Evolutionary conservation across 805 yeast species (phyloP).

Genomic region (Pichia manshurica): DNA sequence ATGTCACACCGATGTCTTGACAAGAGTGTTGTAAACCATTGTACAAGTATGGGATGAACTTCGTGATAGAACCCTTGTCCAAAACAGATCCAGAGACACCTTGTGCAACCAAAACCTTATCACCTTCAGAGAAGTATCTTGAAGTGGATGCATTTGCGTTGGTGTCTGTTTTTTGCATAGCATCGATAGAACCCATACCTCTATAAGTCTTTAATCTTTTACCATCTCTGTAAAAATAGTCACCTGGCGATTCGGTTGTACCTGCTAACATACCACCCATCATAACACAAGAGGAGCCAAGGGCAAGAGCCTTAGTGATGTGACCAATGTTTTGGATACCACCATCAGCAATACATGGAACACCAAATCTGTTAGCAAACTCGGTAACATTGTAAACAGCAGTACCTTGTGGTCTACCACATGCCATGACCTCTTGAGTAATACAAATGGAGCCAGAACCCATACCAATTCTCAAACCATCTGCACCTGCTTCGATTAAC

Average conservation of each 20-base stretch:
- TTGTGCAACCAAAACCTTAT: conserved; percentile 94
- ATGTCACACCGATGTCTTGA: conserved; percentile 90
- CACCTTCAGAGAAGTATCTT: conserved; percentile 95
- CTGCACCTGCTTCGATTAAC: conserved; percentile 93
- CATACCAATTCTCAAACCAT: conserved; percentile 98
- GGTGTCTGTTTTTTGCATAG: conserved; percentile 87
- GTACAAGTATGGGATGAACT: conserved; percentile 89
- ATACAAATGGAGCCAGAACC: conserved; percentile 99
- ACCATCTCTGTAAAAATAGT: conserved; percentile 96
- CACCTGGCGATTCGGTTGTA: conserved; percentile 97
- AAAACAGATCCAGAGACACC: conserved; percentile 97
- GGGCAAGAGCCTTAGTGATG: conserved; percentile 91
- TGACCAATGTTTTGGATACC: conserved; percentile 99
- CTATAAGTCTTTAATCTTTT: conserved; percentile 95
- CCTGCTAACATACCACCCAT: conserved; percentile 99
- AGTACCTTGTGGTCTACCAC: conserved; percentile 99
- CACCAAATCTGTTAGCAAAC: conserved; percentile 92
- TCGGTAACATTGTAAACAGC: conserved; percentile 93
- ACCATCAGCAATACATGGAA: conserved; percentile 99
- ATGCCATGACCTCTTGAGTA: conserved; percentile 99
- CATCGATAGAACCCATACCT: conserved; percentile 99
- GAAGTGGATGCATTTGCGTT: conserved; percentile 97
- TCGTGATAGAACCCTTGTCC: conserved; percentile 92
- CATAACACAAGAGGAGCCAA: conserved; percentile 97
- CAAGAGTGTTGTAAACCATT: conserved; percentile 97